Percentiles rank a stretch among this genome's conserved stretches.
Evolutionary conservation across 2,329 filamentous ascomycete species (phyloP).

Genomic region (Trichoderma brevicompactum): DNA sequence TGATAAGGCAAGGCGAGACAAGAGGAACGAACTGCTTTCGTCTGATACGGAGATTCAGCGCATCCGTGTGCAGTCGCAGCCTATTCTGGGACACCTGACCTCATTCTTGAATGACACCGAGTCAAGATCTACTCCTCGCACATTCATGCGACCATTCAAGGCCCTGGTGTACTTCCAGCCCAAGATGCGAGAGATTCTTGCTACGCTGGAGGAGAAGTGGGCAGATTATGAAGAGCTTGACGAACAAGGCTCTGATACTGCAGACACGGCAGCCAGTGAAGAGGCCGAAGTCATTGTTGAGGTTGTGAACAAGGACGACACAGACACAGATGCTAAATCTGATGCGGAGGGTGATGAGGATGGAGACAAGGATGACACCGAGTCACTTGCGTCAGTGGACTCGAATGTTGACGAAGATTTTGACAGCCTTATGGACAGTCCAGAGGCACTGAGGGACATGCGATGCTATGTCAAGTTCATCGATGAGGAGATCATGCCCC

Average conservation of each 20-base stretch:
- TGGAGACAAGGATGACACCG: constrained; percentile 37
- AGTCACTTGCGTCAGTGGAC: constrained; percentile 44
- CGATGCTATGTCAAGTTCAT: constrained; percentile 50
- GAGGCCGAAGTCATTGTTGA: constrained; percentile 40
- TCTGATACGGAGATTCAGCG: constrained; percentile 41
- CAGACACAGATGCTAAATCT: constrained; percentile 2
- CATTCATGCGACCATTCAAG: constrained; percentile 49
- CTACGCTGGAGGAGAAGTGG: constrained; percentile 49
- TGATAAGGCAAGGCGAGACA: constrained; percentile 36
- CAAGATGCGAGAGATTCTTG: constrained; percentile 46
- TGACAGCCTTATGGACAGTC: constrained; percentile 45
- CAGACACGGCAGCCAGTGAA: constrained; percentile 33
- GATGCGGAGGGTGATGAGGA: constrained; percentile 31
- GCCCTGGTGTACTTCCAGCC: constrained; percentile 48
- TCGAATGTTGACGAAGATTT: constrained; percentile 44
- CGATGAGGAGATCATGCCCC: constrained; percentile 48
- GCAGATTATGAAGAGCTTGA: constrained; percentile 43
- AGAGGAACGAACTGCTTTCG: constrained; percentile 34
- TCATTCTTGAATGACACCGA: constrained; percentile 44
- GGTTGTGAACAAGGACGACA: constrained; percentile 5
- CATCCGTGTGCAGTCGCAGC: constrained; percentile 49
- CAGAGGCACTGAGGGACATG: constrained; percentile 48
- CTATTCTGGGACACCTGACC: constrained; percentile 47
- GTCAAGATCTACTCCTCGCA: constrained; percentile 43
- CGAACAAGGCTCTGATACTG: constrained; percentile 34